Evolutionary conservation across 164 flowering plant genomes (phyloP).

Genomic region (Paratinospora sagittata): DNA sequence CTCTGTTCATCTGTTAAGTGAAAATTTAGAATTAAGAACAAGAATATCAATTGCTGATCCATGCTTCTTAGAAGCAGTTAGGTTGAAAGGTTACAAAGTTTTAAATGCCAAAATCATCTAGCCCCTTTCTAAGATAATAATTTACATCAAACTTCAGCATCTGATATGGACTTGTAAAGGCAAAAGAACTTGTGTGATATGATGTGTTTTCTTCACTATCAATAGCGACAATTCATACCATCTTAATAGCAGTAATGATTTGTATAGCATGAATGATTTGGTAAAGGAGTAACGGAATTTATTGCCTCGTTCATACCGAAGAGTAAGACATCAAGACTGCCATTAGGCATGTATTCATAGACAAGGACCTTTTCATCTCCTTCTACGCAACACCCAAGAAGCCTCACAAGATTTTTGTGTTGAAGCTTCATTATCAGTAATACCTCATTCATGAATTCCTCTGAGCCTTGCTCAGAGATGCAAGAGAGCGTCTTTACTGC

Average conservation of each 20-base stretch:
- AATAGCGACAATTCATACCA: background rate
- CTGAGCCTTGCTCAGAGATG: slow-evolving; percentile 14
- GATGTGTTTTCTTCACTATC: too few relatives aligned
- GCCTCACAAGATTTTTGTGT: slow-evolving; percentile 22
- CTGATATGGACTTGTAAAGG: too few relatives aligned
- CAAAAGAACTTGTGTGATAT: too few relatives aligned
- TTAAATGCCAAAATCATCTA: background rate
- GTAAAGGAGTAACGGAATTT: background rate
- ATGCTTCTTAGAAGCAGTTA: background rate
- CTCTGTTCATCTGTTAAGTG: slow-evolving; percentile 6
- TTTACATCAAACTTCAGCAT: background rate
- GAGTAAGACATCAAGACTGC: slow-evolving; percentile 12
- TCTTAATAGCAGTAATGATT: background rate
- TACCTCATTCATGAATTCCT: slow-evolving; percentile 21
- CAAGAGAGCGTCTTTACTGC: slow-evolving; percentile 19
- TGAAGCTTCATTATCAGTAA: slow-evolving; percentile 15
- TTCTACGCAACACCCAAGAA: slow-evolving; percentile 17
- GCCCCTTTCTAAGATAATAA: background rate
- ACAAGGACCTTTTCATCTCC: slow-evolving; percentile 19
- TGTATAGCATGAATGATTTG: background rate
- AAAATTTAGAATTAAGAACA: background rate
- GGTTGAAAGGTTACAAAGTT: background rate
- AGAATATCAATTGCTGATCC: background rate
- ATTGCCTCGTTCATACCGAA: slow-evolving; percentile 5
- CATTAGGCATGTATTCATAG: slow-evolving; percentile 19